Evolutionary conservation across 2,329 filamentous ascomycete genomes (phyloP).

Genomic region (Ophiostoma ips): DNA sequence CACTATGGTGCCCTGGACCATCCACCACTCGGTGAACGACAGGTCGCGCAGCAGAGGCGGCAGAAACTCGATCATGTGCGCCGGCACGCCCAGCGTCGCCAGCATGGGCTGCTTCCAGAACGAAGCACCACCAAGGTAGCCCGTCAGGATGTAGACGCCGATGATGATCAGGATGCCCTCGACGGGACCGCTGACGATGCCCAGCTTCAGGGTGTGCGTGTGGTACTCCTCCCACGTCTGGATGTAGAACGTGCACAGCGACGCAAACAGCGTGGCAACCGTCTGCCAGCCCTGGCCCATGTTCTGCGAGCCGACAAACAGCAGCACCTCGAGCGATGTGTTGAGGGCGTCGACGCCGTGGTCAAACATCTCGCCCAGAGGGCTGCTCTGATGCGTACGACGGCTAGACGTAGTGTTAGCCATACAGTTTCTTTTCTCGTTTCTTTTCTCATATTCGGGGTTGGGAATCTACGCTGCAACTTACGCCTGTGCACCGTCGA

Average conservation of each 20-base stretch:
- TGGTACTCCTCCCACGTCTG: constrained; percentile 99
- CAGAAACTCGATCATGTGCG: constrained; percentile 50
- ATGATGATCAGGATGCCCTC: constrained; percentile 83
- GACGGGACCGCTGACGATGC: constrained; percentile 84
- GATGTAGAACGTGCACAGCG: constrained; percentile 90
- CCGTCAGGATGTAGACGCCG: constrained; percentile 70
- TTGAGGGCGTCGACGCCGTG: constrained; percentile 96
- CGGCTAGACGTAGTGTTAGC: constrained; percentile 35
- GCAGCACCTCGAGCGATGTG: constrained; percentile 80
- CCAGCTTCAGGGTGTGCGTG: constrained; percentile 87
- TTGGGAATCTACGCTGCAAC: constrained; percentile 24
- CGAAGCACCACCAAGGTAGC: constrained; percentile 69
- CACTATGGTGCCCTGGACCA: constrained; percentile 71
- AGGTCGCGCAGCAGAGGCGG: constrained; percentile 62
- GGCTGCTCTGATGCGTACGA: constrained; percentile 82
- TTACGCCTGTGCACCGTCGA: constrained; percentile 86
- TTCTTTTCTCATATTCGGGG: too few relatives aligned
- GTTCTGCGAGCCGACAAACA: constrained; percentile 88
- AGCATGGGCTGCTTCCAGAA: constrained; percentile 88
- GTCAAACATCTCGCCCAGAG: constrained; percentile 91
- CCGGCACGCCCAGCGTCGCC: constrained; percentile 52
- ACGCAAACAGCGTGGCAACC: constrained; percentile 67
- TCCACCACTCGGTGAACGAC: constrained; percentile 84
- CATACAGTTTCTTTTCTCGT: too few relatives aligned
- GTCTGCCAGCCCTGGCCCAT: constrained; percentile 88